phyloP scores from a whole-genome alignment of 2,329 filamentous ascomycete genomes.

The Zasmidium citrigriseum region DNA sequence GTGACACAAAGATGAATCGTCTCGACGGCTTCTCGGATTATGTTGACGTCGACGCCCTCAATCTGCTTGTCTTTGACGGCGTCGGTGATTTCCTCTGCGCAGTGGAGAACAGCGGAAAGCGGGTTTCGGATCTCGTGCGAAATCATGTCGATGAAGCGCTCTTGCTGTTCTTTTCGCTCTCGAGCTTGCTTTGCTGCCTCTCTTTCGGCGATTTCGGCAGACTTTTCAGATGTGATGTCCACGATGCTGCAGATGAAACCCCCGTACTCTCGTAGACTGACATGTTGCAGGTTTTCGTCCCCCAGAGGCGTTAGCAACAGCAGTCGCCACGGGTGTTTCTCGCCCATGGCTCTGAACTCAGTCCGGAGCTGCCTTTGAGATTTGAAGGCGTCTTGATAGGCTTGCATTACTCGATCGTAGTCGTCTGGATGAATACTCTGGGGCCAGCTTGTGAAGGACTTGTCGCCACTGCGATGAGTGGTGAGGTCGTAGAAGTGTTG shows the following conservation, averaged over 20 bases:
- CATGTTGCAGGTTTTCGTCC: slow-evolving; percentile 38
- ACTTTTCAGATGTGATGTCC: slow-evolving; percentile 49
- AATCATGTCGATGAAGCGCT: slow-evolving; percentile 50
- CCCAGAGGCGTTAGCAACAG: slow-evolving; percentile 46
- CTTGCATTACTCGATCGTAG: slow-evolving; percentile 47
- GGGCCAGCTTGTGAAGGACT: slow-evolving; percentile 48
- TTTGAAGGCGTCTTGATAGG: slow-evolving; percentile 45
- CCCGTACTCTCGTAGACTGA: slow-evolving; percentile 36
- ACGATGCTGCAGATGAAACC: slow-evolving; percentile 50
- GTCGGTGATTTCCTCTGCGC: slow-evolving; percentile 45
- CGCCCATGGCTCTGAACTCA: slow-evolving; percentile 44
- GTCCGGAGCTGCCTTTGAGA: slow-evolving; percentile 40
- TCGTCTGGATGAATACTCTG: slow-evolving; percentile 48
- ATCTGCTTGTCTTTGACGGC: slow-evolving; percentile 21
- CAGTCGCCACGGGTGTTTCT: slow-evolving; percentile 40
- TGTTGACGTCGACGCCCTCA: slow-evolving; percentile 19
- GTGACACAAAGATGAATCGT: slow-evolving; percentile 46
- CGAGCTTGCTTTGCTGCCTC: slow-evolving; percentile 45
- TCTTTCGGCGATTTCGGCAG: slow-evolving; percentile 43
- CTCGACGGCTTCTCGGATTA: slow-evolving; percentile 30
- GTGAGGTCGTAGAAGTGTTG: slow-evolving; percentile 49
- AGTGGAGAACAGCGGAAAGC: slow-evolving; percentile 41
- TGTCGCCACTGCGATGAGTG: slow-evolving; percentile 36
- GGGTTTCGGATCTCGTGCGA: slow-evolving; percentile 42
- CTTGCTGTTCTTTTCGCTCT: slow-evolving; percentile 48